phyloP scores from a whole-genome alignment of 1,284 basidiomycete genomes.

The Rhodotorula sp. region DNA sequence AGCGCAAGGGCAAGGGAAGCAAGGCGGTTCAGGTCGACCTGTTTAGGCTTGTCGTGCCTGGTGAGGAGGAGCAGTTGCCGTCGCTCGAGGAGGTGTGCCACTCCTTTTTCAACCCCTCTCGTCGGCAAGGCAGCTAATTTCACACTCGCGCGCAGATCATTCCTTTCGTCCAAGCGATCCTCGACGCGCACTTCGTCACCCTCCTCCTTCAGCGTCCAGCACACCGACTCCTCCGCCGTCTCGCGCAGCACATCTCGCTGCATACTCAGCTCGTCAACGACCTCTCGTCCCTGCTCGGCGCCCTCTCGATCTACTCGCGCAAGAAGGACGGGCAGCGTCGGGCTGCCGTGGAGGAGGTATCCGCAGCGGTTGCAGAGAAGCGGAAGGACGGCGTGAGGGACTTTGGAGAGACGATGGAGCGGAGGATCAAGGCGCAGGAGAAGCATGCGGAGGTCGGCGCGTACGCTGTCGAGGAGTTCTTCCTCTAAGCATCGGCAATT shows the following conservation, averaged over 20 bases:
- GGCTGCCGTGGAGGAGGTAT: slow-evolving; percentile 2
- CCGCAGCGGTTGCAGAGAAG: neutral
- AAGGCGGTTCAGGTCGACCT: slow-evolving; percentile 18
- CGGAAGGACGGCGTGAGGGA: slow-evolving; percentile 12
- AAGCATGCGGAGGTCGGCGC: slow-evolving; percentile 34
- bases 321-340: slow-evolving; percentile 24
- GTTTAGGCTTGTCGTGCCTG: slow-evolving; percentile 4
- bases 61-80: slow-evolving; percentile 1
- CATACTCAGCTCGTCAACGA: slow-evolving; percentile 26
- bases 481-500: slow-evolving; percentile 1
- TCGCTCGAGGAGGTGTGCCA: slow-evolving; percentile 20
- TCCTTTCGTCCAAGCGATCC: slow-evolving; percentile 34
- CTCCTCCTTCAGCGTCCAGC: slow-evolving; percentile 36
- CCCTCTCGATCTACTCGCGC: slow-evolving; percentile 29
- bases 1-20: slow-evolving; percentile 9
- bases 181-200: slow-evolving; percentile 40
- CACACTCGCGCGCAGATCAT: slow-evolving; percentile 13
- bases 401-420: slow-evolving; percentile 35
- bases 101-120: neutral
- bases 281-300: slow-evolving; percentile 33
- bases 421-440: slow-evolving; percentile 37
- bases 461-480: slow-evolving; percentile 37
- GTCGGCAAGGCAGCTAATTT: neutral
- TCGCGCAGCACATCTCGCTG: slow-evolving; percentile 22
- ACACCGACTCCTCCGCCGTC: slow-evolving; percentile 37